Conservation (phyloP, 164 flowering plant genomes). For the Magnolia officinalis region DNA sequence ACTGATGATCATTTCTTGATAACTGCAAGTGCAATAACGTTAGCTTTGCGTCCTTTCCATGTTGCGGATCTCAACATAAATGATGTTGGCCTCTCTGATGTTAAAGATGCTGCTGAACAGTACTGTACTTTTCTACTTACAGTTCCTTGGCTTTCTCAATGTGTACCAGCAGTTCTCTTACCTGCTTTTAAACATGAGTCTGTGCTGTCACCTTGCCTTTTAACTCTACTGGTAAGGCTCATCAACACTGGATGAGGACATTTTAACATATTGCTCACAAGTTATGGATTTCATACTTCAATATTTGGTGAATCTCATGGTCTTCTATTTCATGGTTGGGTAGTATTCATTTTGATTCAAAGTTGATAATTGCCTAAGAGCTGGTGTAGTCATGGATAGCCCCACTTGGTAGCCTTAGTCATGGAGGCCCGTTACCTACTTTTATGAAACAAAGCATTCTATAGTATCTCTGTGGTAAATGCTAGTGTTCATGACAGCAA, state of each 20-base stretch:
- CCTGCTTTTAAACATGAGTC: conserved; percentile 84
- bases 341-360: conserved; percentile 1
- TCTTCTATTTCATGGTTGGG: neutral
- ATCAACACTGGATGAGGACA: conserved; percentile 11
- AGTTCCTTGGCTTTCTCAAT: conserved; percentile 72
- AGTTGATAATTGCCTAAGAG: neutral
- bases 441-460: too few species aligned
- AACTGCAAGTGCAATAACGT: conserved; percentile 76
- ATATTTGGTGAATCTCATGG: neutral
- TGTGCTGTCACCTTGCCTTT: conserved; percentile 63
- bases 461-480: too few species aligned
- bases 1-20: conserved; percentile 65
- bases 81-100: conserved; percentile 23
- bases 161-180: conserved; percentile 65
- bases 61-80: conserved; percentile 19
- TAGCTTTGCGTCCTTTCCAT: conserved; percentile 82
- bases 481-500: too few species aligned
- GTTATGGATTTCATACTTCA: neutral
- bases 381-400: too few species aligned
- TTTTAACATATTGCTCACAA: neutral
- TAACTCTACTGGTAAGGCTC: conserved; percentile 66
- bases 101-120: conserved; percentile 47
- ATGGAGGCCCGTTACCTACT: too few species aligned
- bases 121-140: conserved; percentile 62
- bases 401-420: too few species aligned